Evolutionary conservation across 345 rosid species (phyloP).

Genomic region (Tarenaya hassleriana): DNA sequence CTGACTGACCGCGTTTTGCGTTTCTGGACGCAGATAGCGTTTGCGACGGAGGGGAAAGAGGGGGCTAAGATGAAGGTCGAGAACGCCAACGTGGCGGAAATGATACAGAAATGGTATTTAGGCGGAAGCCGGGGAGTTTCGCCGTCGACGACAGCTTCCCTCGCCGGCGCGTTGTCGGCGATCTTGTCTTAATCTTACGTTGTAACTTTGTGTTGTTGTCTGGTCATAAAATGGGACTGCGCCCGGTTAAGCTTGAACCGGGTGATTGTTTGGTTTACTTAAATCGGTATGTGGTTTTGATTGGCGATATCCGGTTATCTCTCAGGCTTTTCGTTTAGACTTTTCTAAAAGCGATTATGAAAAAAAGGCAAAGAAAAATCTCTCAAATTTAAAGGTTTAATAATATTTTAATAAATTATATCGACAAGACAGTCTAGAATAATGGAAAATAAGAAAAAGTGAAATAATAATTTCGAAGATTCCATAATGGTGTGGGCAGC

Average conservation of each 20-base stretch:
- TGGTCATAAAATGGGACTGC: not conserved
- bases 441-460: too few species aligned
- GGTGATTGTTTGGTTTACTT: not conserved
- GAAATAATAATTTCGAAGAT: too few species aligned
- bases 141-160: conserved; percentile 51
- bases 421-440: too few species aligned
- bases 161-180: conserved; percentile 47
- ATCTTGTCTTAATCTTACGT: conserved; percentile 36
- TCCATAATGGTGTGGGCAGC: too few species aligned
- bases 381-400: too few species aligned
- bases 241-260: conserved; percentile 2
- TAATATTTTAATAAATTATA: too few species aligned
- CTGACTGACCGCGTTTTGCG: not conserved
- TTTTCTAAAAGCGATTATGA: too few species aligned
- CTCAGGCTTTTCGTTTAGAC: too few species aligned
- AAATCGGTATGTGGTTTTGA: not conserved
- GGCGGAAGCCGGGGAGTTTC: conserved; percentile 76
- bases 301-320: too few species aligned
- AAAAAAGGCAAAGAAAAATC: too few species aligned
- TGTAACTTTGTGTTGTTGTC: conserved; percentile 9
- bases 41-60: conserved; percentile 60
- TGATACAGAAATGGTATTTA: conserved; percentile 86
- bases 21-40: conserved; percentile 39
- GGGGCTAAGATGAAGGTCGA: conserved; percentile 51
- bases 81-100: conserved; percentile 66